These are phyloP conservation scores for Sanghuangporus baumii DNA, from an alignment of 1,284 basidiomycete genomes.

Conservation along the genomic window DNA sequence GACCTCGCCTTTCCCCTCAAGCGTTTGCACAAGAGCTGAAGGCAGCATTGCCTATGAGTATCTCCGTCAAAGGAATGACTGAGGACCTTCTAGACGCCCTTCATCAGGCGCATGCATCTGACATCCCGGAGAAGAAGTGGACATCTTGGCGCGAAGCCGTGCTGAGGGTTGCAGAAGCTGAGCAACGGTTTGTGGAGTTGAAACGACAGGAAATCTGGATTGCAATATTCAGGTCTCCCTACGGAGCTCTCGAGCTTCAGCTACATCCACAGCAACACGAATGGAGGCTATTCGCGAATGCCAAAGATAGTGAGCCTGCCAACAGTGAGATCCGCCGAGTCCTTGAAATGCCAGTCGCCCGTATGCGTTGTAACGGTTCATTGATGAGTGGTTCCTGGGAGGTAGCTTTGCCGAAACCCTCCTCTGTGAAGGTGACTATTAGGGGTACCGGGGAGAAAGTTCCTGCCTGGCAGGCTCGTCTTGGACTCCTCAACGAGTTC, in stretches of 20 bases:
- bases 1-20: constrained; percentile 59
- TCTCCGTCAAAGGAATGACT: constrained; percentile 55
- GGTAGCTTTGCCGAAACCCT: constrained; percentile 67
- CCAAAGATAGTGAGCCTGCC: constrained; percentile 64
- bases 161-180: constrained; percentile 50
- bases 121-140: constrained; percentile 54
- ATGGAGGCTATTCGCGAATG: constrained; percentile 80
- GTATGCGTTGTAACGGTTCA: constrained; percentile 55
- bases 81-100: constrained; percentile 48
- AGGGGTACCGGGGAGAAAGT: constrained; percentile 67
- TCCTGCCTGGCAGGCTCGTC: constrained; percentile 78
- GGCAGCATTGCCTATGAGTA: constrained; percentile 81
- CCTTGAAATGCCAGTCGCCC: constrained; percentile 72
- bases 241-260: constrained; percentile 70
- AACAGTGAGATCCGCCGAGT: constrained; percentile 76
- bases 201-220: constrained; percentile 89
- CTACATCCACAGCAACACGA: constrained; percentile 76
- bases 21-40: constrained; percentile 76
- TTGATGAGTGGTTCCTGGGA: constrained; percentile 78
- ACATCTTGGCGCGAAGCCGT: constrained; percentile 65
- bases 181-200: constrained; percentile 80
- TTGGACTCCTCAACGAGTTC: constrained; percentile 72
- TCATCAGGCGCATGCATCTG: constrained; percentile 37
- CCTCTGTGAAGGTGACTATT: constrained; percentile 54
- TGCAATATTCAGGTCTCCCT: constrained; percentile 70